phyloP scores from a whole-genome alignment of 176 grass and related monocot species.

The Eragrostis curvula region DNA sequence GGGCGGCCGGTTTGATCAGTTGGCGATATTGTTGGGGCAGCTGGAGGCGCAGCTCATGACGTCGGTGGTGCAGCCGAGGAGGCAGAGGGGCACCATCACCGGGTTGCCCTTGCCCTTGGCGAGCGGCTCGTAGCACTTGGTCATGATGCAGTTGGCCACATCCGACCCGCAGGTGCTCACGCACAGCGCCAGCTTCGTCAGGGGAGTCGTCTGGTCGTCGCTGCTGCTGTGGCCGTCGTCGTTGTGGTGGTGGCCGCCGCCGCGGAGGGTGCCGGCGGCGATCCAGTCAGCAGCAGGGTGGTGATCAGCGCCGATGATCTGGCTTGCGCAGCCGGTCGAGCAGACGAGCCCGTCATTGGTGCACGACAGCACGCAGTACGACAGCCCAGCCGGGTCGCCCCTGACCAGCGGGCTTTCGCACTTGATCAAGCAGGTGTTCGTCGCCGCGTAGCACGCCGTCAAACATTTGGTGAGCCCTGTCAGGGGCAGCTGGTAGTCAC shows the following conservation, averaged over 20 bases:
- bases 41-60: slow-evolving; percentile 26
- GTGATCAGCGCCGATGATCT: too few relatives aligned
- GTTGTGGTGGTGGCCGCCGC: not conserved
- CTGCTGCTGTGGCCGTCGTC: not conserved
- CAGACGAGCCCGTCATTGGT: too few relatives aligned
- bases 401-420: too few relatives aligned
- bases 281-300: not conserved
- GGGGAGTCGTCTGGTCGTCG: not conserved
- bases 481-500: too few relatives aligned
- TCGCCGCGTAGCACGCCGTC: too few relatives aligned
- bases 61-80: slow-evolving; percentile 38
- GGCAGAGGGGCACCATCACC: slow-evolving; percentile 26
- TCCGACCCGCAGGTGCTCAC: slow-evolving; percentile 10
- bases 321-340: too few relatives aligned
- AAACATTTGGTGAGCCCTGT: too few relatives aligned
- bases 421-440: too few relatives aligned
- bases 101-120: not conserved
- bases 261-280: not conserved
- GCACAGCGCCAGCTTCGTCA: slow-evolving; percentile 40
- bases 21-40: slow-evolving; percentile 13
- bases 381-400: too few relatives aligned
- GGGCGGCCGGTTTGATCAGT: not conserved
- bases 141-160: slow-evolving; percentile 36
- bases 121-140: slow-evolving; percentile 26
- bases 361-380: too few relatives aligned